Base-by-base conservation (phyloP, 208 protist species). In the Tritrichomonas musculus region DNA sequence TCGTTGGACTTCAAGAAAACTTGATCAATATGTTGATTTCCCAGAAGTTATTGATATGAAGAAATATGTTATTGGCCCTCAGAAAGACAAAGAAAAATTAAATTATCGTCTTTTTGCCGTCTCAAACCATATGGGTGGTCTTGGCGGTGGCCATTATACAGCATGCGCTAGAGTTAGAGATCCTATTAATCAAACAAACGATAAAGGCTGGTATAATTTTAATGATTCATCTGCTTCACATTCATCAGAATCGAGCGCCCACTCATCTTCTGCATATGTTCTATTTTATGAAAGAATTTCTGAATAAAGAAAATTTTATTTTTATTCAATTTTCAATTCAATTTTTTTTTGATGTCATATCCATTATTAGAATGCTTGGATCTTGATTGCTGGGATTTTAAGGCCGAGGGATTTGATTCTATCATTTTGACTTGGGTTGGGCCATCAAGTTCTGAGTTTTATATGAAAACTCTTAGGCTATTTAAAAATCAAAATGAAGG, bases 321-420 rank as follows among this genome's bases (percentile, higher is more conserved):
- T 72, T 72, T 72, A 8, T 11, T n/a, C 9, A 33, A 8, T 72
- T 33, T 33, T 33, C 25, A 72, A 33, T 20, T 72, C 30, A n/a
- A 8, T 72, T 72, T 72, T 60, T n/a, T n/a, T n/a, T n/a, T n/a
- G n/a, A n/a, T n/a, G n/a, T n/a, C n/a, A n/a, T n/a, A n/a, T 57
- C 77, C 77, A 36, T 0, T 33, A 39, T 57, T 88, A 14, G 20
- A 25, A 2, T 53, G 14, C 5, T 27, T 53, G 1, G 47, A 88
- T 57, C 77, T 47, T 47, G 47, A 13, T 53, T 44, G 27, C 1
- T 88, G 77, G 77, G 47, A 57, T 33, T 88, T 41, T 47, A 44
- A 53, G 9, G 77, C 77, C 33, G 77, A 88, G 39, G 77, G 77
- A 60, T 53, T 44, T 57, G 77, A 88, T 57, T 88, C 77, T 39